Conservation (phyloP, 768 basidiomycete genomes). For the Hemileccinum impolitum region DNA sequence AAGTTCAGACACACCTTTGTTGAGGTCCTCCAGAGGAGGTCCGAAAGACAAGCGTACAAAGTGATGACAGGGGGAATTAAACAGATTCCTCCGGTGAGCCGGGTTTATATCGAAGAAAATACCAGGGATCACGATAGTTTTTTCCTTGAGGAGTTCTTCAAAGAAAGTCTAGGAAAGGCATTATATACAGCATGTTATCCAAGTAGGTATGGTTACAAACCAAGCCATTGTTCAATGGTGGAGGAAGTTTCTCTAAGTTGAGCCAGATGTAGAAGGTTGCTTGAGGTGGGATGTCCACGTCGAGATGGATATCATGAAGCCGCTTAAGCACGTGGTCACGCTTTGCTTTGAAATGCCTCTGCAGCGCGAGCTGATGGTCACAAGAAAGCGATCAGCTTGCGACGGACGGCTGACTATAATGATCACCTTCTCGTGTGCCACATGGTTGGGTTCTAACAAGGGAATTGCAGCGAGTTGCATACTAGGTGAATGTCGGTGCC, state of each 20-base stretch:
- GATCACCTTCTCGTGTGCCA: conserved; percentile 62
- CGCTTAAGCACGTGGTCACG: conserved; percentile 85
- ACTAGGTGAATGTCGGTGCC: conserved; percentile 32
- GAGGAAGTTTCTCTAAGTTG: conserved; percentile 72
- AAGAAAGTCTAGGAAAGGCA: conserved; percentile 71
- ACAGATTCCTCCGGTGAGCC: conserved; percentile 80
- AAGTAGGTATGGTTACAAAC: conserved; percentile 37
- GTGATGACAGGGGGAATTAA: conserved; percentile 87
- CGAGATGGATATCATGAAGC: conserved; percentile 73
- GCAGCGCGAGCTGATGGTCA: conserved; percentile 61
- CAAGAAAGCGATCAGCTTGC: neutral
- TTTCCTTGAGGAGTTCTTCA: conserved; percentile 86
- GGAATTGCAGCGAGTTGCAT: conserved; percentile 87
- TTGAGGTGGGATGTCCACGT: conserved; percentile 70
- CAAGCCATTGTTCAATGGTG: conserved; percentile 85
- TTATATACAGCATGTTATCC: conserved; percentile 1
- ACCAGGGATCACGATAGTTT: conserved; percentile 88
- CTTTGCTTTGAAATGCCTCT: conserved; percentile 88
- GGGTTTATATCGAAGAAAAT: conserved; percentile 85
- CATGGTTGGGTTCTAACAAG: conserved; percentile 69
- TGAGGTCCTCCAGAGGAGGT: conserved; percentile 73
- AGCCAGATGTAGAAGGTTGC: conserved; percentile 97
- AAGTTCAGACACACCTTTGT: conserved; percentile 51
- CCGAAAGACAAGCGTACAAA: conserved; percentile 88
- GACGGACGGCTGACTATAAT: neutral